A percentile compares a stretch with the other conserved stretches of the same genome.
phyloP scores from a whole-genome alignment of 129 eudicot genomes.

The Ambrosia trifida region DNA sequence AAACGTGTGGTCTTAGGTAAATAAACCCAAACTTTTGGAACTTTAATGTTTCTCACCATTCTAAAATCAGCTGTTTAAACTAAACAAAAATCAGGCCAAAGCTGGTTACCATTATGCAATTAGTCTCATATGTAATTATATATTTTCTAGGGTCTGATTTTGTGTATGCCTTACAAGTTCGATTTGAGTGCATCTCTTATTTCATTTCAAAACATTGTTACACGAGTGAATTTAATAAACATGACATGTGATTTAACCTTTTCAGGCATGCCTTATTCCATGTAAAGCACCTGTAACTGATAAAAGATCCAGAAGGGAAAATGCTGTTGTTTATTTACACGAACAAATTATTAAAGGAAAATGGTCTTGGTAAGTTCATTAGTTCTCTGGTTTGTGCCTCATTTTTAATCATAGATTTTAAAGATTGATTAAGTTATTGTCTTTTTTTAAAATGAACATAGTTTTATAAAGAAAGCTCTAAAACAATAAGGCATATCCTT shows the following conservation, averaged over 20 bases:
- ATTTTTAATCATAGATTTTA: conserved; percentile 12
- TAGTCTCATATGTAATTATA: not conserved
- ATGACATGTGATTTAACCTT: conserved; percentile 18
- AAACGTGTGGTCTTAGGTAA: not conserved
- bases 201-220: conserved; percentile 12
- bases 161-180: not conserved
- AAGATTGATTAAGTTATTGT: conserved; percentile 2
- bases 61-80: not conserved
- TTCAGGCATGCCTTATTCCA: conserved; percentile 65
- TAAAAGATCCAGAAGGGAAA: conserved; percentile 74
- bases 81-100: not conserved
- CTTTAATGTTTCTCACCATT: not conserved
- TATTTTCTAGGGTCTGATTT: conserved; percentile 4
- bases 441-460: not conserved
- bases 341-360: conserved; percentile 73
- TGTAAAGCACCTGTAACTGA: conserved; percentile 46
- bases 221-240: not conserved
- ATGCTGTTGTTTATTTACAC: conserved; percentile 49
- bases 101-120: not conserved
- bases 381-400: conserved; percentile 4
- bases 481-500: not conserved
- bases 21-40: not conserved
- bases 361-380: conserved; percentile 76
- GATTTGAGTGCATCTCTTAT: conserved; percentile 2
- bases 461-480: not conserved